Conservation (phyloP, 768 basidiomycete species). For the Amanita brunnescens region DNA sequence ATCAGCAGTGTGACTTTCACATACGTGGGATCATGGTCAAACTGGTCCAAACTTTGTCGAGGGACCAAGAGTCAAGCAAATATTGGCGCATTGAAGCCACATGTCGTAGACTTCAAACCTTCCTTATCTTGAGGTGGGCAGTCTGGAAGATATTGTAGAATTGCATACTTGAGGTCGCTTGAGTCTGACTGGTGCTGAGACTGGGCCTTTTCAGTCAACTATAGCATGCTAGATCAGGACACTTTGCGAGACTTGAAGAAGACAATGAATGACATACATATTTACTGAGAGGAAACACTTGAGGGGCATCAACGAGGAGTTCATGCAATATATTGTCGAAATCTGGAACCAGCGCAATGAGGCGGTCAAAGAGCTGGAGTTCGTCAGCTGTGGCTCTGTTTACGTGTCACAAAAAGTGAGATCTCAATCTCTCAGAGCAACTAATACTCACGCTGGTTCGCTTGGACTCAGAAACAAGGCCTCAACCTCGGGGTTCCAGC, state of each 20-base stretch:
- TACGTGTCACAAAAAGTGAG: too few relatives aligned
- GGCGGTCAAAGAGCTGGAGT: neutral
- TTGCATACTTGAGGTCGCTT: neutral
- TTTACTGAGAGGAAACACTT: neutral
- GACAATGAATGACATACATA: neutral
- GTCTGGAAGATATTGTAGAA: neutral
- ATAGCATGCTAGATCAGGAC: neutral
- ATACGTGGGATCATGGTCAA: neutral
- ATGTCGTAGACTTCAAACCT: too few relatives aligned
- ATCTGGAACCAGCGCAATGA: neutral
- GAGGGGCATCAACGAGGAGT: neutral
- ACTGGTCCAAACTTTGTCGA: neutral
- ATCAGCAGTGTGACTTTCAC: neutral
- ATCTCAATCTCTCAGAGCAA: too few relatives aligned
- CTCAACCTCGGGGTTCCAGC: too few relatives aligned
- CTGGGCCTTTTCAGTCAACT: neutral
- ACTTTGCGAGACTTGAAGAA: neutral
- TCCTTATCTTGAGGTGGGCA: too few relatives aligned
- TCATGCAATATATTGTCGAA: neutral
- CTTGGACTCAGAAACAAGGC: too few relatives aligned
- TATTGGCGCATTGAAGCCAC: neutral
- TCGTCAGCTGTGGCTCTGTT: neutral
- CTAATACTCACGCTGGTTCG: neutral
- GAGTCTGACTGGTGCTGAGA: neutral
- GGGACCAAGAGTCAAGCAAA: neutral